Percentiles rank a stretch among this genome's conserved stretches.
phyloP scores from a whole-genome alignment of 1,284 basidiomycete species.

The Anthracocystis walkeri region DNA sequence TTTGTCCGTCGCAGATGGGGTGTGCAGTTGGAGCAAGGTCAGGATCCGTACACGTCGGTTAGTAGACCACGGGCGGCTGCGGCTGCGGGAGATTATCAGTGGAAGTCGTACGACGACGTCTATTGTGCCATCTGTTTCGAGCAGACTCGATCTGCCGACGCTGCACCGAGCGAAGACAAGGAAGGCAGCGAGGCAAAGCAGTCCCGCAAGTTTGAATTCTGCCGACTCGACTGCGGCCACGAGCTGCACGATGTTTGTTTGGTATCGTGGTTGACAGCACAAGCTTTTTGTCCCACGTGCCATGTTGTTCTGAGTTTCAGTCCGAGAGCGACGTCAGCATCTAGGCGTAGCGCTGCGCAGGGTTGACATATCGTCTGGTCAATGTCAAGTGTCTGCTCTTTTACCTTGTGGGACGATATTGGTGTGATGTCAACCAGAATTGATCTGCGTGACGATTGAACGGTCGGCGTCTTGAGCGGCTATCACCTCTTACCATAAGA shows the following conservation, averaged over 20 bases:
- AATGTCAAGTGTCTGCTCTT: neutral
- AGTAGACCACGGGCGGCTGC: conserved; percentile 27
- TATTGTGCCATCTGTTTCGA: conserved; percentile 60
- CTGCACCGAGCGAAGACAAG: neutral
- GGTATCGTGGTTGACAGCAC: conserved; percentile 50
- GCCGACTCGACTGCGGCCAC: conserved; percentile 54
- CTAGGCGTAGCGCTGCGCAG: conserved; percentile 6
- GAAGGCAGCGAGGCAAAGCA: neutral
- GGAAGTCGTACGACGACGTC: conserved; percentile 50
- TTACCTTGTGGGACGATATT: neutral
- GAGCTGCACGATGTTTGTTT: conserved; percentile 56
- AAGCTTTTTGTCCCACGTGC: conserved; percentile 58
- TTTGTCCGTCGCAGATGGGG: conserved; percentile 56
- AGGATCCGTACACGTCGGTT: conserved; percentile 32
- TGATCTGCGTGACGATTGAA: neutral
- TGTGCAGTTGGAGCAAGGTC: conserved; percentile 18
- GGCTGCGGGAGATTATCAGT: conserved; percentile 39
- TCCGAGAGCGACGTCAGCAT: conserved; percentile 14
- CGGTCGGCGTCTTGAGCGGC: conserved; percentile 24
- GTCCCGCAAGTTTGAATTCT: conserved; percentile 25
- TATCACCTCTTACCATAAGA: conserved; percentile 27
- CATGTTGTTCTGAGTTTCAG: conserved; percentile 51
- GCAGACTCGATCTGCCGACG: conserved; percentile 19
- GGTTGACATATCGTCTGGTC: neutral
- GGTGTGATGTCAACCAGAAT: neutral